Conservation (phyloP, 768 basidiomycete genomes). For the Tricholoma saponaceum region DNA sequence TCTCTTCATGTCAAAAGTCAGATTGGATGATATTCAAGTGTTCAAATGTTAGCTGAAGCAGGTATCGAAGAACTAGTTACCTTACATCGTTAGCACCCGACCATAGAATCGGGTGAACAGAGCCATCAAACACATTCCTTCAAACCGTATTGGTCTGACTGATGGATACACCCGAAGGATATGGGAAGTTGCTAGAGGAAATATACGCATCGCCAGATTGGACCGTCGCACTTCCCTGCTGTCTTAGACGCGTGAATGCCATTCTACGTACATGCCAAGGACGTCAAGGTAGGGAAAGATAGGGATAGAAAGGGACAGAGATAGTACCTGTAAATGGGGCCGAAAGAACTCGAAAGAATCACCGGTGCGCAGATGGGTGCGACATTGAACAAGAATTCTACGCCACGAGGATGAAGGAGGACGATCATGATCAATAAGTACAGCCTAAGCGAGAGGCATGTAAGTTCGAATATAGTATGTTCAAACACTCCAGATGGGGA, state of each 20-base stretch:
- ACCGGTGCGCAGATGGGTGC: background rate
- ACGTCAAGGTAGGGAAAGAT: background rate
- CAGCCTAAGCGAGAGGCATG: background rate
- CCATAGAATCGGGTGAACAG: background rate
- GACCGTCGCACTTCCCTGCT: background rate
- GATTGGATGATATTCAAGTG: background rate
- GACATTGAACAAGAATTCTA: background rate
- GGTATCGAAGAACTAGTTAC: too few species aligned
- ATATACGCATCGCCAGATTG: background rate
- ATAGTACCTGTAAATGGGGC: background rate
- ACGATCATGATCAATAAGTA: background rate
- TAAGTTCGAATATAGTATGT: constrained; percentile 6
- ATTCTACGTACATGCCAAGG: background rate
- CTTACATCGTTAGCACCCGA: background rate
- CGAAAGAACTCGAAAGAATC: background rate
- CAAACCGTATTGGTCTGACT: background rate
- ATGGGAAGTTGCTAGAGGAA: background rate
- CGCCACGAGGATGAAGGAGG: background rate
- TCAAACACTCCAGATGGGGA: constrained; percentile 16
- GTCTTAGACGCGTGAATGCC: background rate
- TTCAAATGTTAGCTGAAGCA: background rate
- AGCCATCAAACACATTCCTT: background rate
- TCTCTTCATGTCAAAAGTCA: background rate
- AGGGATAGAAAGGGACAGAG: background rate
- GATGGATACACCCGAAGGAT: background rate